Base-by-base conservation (phyloP, 2,329 filamentous ascomycete genomes). In the Bretziella fagacearum region DNA sequence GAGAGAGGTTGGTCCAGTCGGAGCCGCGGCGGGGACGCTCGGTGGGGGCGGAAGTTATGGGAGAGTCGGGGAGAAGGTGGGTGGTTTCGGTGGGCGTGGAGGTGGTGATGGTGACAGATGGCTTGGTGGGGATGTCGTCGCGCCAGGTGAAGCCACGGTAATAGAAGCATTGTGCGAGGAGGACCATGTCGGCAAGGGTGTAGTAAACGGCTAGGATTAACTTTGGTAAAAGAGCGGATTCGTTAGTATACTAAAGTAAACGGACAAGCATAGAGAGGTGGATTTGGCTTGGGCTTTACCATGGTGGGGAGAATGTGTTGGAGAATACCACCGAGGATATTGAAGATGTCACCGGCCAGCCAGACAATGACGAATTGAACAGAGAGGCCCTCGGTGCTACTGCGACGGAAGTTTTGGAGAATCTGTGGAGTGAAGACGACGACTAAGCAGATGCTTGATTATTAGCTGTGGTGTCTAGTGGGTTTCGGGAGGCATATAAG, bases 341-440 rank as follows among this genome's bases (percentile, higher is more conserved):
- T 96, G 70, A 94, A 95, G 54, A 95, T 79, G 77, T 98, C 91
- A 45, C 91, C 91, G 1, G 80, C 70, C 2, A 95, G 72, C 91
- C 91, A 98, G 56, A 93, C 75, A 51, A 93, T 79, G 58, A 96
- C 78, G 66, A 96, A 98, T 48, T 89, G 80, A 11, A 95, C 74
- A 0, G 84, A 93, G 1, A 96, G 70, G 2, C 86, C 89, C 59
- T 95, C 85, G 49, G 86, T 84, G 33, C 82, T 93, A 54, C 75
- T 68, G 48, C 86, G 76, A 53, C 79, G 79, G 65, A 94, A 95
- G 60, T 95, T 95, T 58, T 94, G 85, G 55, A 94, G 80, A 56
- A 98, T 95, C 56, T 98, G 91, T 2, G 91, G 91, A 1, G 85
- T 91, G 66, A 95, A 98, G 49, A 98, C 91, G 29, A 96, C 84